These are phyloP conservation scores for Annulohypoxylon nitens DNA, from an alignment of 495 filamentous ascomycete species.

Conservation along the genomic window DNA sequence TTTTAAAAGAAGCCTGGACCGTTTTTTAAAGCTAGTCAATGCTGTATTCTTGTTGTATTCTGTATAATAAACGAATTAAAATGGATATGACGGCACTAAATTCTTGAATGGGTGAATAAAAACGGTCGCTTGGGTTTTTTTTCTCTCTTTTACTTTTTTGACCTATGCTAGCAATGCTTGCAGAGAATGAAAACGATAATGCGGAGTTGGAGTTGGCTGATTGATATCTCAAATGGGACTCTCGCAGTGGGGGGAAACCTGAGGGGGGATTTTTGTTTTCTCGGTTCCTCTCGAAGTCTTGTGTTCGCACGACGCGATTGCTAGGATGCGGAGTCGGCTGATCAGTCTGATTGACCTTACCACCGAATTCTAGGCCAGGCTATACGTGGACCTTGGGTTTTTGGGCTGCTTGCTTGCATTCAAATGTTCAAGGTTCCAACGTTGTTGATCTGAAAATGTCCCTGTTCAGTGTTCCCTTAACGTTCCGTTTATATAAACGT, in stretches of 20 bases:
- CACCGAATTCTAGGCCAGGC: conserved; percentile 42
- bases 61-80: conserved; percentile 40
- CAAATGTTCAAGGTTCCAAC: background rate
- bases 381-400: conserved; percentile 29
- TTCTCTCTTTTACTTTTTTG: background rate
- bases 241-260: conserved; percentile 28
- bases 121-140: conserved; percentile 15
- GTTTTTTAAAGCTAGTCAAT: conserved; percentile 38
- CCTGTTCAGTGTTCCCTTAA: background rate
- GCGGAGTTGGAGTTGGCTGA: conserved; percentile 27
- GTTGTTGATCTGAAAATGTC: conserved; percentile 8
- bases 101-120: conserved; percentile 36
- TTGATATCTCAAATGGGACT: conserved; percentile 30
- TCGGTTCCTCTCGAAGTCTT: conserved; percentile 27
- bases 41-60: conserved; percentile 19
- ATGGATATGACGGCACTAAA: conserved; percentile 31
- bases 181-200: conserved; percentile 23
- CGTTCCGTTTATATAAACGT: conserved; percentile 15
- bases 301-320: conserved; percentile 30
- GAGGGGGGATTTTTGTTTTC: conserved; percentile 19
- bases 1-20: conserved; percentile 18
- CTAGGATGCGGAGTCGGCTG: conserved; percentile 46
- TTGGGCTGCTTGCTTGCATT: conserved; percentile 34
- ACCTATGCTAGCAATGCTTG: conserved; percentile 8
- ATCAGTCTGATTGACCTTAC: conserved; percentile 30